Percentiles rank a stretch among this genome's conserved stretches.
These are phyloP conservation scores for Didymosphaeria variabile DNA, from an alignment of 2,329 filamentous ascomycete genomes.

Conservation along the genomic window DNA sequence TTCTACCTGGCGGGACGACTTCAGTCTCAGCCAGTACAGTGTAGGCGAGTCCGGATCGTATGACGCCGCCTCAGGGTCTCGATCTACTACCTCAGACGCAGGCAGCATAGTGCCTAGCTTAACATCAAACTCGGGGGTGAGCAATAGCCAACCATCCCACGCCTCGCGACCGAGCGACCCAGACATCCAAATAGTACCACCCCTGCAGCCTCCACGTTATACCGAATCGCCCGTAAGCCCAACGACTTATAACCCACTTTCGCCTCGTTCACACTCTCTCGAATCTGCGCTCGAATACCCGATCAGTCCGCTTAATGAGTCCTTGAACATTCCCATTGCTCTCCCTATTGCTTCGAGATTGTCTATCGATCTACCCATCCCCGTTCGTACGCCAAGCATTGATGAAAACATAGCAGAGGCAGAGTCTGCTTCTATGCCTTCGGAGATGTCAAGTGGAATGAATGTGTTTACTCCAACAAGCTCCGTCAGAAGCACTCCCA, in stretches of 20 bases:
- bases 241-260: constrained; percentile 15
- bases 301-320: constrained; percentile 34
- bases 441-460: constrained; percentile 23
- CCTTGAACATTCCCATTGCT: constrained; percentile 36
- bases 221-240: constrained; percentile 36
- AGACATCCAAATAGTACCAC: constrained; percentile 11
- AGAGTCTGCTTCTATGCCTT: constrained; percentile 22
- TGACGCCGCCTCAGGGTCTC: constrained; percentile 28
- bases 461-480: constrained; percentile 24
- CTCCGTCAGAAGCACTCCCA: constrained; percentile 27
- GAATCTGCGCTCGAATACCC: constrained; percentile 26
- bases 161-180: constrained; percentile 22
- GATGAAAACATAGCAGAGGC: constrained; percentile 18
- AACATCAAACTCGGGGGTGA: constrained; percentile 30
- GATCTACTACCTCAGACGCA: constrained; percentile 25
- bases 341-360: constrained; percentile 24
- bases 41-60: constrained; percentile 30
- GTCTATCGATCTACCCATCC: constrained; percentile 37
- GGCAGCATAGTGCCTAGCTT: constrained; percentile 25
- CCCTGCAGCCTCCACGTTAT: constrained; percentile 28
- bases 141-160: constrained; percentile 21
- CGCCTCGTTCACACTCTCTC: constrained; percentile 17
- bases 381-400: constrained; percentile 25
- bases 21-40: constrained; percentile 33
- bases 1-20: constrained; percentile 24